Evolutionary conservation across 1,139 yeast species (phyloP).

Genomic region (Debaryomyces sp.): DNA sequence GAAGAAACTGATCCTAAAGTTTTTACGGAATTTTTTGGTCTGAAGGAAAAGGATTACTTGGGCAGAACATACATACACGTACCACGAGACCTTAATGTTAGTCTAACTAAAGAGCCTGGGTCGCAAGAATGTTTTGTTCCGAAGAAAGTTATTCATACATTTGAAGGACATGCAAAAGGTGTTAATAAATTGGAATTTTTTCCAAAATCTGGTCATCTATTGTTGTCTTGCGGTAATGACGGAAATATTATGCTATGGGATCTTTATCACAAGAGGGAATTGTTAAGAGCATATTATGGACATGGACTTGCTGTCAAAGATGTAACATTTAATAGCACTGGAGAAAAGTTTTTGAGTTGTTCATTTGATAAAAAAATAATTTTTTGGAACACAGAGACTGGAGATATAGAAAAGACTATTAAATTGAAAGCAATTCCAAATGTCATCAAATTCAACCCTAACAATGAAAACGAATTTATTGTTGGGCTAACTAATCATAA

Average conservation of each 20-base stretch:
- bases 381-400: slow-evolving; percentile 83
- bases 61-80: slow-evolving; percentile 67
- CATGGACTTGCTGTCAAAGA: slow-evolving; percentile 72
- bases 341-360: slow-evolving; percentile 68
- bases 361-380: slow-evolving; percentile 67
- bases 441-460: slow-evolving; percentile 65
- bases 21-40: slow-evolving; percentile 54
- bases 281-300: slow-evolving; percentile 70
- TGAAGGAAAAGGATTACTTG: slow-evolving; percentile 50
- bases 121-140: slow-evolving; percentile 71
- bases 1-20: slow-evolving; percentile 15
- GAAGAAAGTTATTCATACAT: slow-evolving; percentile 56
- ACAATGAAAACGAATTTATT: slow-evolving; percentile 57
- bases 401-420: slow-evolving; percentile 53
- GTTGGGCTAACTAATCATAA: slow-evolving; percentile 71
- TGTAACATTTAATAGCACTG: slow-evolving; percentile 57
- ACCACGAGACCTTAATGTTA: slow-evolving; percentile 54
- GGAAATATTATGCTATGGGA: slow-evolving; percentile 71
- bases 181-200: slow-evolving; percentile 63
- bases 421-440: slow-evolving; percentile 56
- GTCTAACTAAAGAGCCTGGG: slow-evolving; percentile 51
- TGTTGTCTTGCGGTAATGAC: slow-evolving; percentile 82
- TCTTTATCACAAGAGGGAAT: slow-evolving; percentile 55
- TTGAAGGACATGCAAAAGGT: slow-evolving; percentile 67
- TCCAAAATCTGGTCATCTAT: slow-evolving; percentile 74